A percentile compares a stretch with the other conserved stretches of the same genome.
These are phyloP conservation scores for Nymphaea colorata DNA, from an alignment of 164 flowering plant genomes.

Conservation along the genomic window DNA sequence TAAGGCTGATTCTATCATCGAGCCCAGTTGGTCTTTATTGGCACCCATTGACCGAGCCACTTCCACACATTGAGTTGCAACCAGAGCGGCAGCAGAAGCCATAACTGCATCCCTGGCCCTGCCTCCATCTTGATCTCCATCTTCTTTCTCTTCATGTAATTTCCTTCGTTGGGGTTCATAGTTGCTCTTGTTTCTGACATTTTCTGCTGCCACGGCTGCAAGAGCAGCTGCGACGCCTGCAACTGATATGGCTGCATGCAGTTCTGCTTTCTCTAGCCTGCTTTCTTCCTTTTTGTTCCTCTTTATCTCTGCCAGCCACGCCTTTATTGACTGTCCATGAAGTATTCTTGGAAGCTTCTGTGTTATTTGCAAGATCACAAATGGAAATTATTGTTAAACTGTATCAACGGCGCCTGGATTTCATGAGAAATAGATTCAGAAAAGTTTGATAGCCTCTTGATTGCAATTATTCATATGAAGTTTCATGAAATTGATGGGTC, in stretches of 20 bases:
- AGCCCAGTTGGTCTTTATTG: slow-evolving; percentile 48
- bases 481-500: too few species aligned
- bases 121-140: neutral
- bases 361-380: too few species aligned
- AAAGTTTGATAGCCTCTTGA: too few species aligned
- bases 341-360: slow-evolving; percentile 13
- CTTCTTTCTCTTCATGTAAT: too few species aligned
- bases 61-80: slow-evolving; percentile 83
- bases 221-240: slow-evolving; percentile 92
- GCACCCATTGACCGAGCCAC: slow-evolving; percentile 91
- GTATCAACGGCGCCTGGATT: too few species aligned
- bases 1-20: slow-evolving; percentile 62
- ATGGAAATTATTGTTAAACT: too few species aligned
- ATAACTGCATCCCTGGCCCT: slow-evolving; percentile 44
- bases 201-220: slow-evolving; percentile 78
- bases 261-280: slow-evolving; percentile 67
- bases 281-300: slow-evolving; percentile 60
- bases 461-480: too few species aligned
- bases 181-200: neutral
- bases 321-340: slow-evolving; percentile 55
- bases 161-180: neutral
- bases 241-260: slow-evolving; percentile 81
- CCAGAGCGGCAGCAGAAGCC: slow-evolving; percentile 87
- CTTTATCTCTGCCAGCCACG: slow-evolving; percentile 80
- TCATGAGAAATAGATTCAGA: too few species aligned